Evolutionary conservation across 345 rosid species (phyloP).

Genomic region (Raphanus sativus): DNA sequence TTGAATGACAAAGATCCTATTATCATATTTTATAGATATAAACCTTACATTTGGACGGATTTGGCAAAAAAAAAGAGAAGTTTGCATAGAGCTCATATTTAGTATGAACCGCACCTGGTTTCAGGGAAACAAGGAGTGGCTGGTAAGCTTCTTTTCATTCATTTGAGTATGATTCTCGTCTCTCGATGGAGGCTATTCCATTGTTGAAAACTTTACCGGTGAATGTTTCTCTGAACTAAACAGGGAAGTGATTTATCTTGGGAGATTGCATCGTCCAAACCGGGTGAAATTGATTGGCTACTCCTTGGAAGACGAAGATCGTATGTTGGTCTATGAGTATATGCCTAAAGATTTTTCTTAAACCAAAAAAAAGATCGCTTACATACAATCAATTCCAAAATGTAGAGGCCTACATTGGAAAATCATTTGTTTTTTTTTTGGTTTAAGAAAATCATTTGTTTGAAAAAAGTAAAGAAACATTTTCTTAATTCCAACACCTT

Average conservation of each 20-base stretch:
- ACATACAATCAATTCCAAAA: too few species aligned
- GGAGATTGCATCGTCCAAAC: conserved; percentile 77
- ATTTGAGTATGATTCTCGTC: background rate
- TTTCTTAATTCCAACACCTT: background rate
- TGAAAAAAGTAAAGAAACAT: conserved; percentile 39
- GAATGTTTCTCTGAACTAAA: conserved; percentile 26
- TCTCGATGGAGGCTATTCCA: background rate
- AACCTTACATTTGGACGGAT: too few species aligned
- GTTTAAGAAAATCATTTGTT: conserved; percentile 33
- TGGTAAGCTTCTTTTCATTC: conserved; percentile 46
- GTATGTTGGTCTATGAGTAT: conserved; percentile 80
- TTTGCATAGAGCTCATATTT: too few species aligned
- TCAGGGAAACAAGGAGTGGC: conserved; percentile 75
- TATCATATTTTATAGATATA: too few species aligned
- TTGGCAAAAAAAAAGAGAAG: too few species aligned
- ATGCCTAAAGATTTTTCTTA: conserved; percentile 43
- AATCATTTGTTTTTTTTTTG: conserved; percentile 27
- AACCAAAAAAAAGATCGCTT: too few species aligned
- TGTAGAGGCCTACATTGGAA: conserved; percentile 37
- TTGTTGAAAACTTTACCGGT: background rate
- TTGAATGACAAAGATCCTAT: too few species aligned
- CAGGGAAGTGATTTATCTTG: conserved; percentile 73
- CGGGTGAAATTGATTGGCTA: conserved; percentile 76
- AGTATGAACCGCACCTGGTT: too few species aligned
- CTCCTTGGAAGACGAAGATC: conserved; percentile 58